Percentiles rank a stretch among this genome's conserved stretches.
Evolutionary conservation across 306 rosid species (phyloP).

Genomic region (Dalbergia cultrata): DNA sequence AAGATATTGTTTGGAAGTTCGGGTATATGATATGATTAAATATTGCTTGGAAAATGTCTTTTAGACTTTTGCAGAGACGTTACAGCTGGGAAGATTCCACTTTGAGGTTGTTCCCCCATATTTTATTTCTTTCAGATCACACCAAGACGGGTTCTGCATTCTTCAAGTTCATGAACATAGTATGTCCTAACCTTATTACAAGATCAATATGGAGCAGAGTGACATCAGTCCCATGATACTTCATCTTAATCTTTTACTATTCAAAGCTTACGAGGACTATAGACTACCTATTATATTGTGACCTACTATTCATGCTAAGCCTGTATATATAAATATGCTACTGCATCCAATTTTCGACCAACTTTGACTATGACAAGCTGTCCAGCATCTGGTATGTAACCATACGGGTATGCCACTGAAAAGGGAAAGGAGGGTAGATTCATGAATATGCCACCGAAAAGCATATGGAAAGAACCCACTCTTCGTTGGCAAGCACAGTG

Average conservation of each 20-base stretch:
- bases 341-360: background rate
- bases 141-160: background rate
- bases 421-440: no score
- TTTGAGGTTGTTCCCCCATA: background rate
- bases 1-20: background rate
- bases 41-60: background rate
- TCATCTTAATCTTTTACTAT: background rate
- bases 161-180: background rate
- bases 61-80: slow-evolving; percentile 21
- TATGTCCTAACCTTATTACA: background rate
- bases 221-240: background rate
- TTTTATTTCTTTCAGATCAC: slow-evolving; percentile 22
- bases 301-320: background rate
- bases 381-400: background rate
- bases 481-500: no score
- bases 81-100: slow-evolving; percentile 47
- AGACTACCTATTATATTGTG: background rate
- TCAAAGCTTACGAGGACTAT: slow-evolving; percentile 1
- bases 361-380: background rate
- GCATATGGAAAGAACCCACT: no score
- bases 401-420: no score
- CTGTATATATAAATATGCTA: background rate
- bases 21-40: slow-evolving; percentile 9
- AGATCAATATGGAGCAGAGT: background rate
- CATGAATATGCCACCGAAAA: no score